Conservation (phyloP, 140 eudicot species). For the Stevia rebaudiana region DNA sequence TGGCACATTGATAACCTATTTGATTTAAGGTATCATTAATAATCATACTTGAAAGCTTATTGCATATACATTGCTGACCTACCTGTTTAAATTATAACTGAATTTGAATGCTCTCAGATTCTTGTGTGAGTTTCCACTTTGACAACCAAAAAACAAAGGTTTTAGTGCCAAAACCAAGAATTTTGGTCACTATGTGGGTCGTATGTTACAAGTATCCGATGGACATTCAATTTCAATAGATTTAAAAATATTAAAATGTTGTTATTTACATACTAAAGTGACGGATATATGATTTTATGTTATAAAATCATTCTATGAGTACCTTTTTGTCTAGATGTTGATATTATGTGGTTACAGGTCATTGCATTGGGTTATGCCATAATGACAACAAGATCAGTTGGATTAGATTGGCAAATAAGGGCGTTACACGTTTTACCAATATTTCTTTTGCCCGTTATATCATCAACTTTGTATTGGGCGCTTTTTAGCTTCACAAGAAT, state of each 20-base stretch:
- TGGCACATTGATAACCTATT: background rate
- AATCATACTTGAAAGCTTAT: background rate
- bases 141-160: background rate
- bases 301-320: background rate
- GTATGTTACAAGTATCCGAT: background rate
- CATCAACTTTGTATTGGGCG: slow-evolving; percentile 43
- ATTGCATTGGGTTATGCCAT: slow-evolving; percentile 73
- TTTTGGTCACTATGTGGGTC: background rate
- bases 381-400: slow-evolving; percentile 61
- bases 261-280: background rate
- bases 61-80: background rate
- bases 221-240: background rate
- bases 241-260: background rate
- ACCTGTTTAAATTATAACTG: background rate
- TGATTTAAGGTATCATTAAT: background rate
- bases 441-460: slow-evolving; percentile 66
- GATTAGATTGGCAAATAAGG: slow-evolving; percentile 77
- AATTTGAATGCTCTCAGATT: background rate
- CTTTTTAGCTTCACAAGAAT: slow-evolving; percentile 47
- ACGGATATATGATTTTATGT: background rate
- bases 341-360: slow-evolving; percentile 35
- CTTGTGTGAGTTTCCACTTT: no score
- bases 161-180: no score
- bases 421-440: slow-evolving; percentile 75
- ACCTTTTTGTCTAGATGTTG: background rate